phyloP scores from a whole-genome alignment of 2,329 filamentous ascomycete genomes.

The Aspergillus sp. region DNA sequence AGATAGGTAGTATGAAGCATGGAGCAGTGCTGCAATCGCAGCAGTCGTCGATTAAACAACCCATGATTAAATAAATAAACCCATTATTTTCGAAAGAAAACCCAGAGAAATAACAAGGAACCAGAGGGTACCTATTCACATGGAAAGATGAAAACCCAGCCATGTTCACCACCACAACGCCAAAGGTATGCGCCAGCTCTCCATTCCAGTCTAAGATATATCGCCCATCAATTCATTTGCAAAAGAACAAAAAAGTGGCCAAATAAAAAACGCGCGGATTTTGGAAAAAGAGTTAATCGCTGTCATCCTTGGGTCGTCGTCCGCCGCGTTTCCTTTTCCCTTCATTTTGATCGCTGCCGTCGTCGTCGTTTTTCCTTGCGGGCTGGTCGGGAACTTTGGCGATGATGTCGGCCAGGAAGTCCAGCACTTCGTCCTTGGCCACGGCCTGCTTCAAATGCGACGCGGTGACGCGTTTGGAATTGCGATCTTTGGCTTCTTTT shows the following conservation, averaged over 20 bases:
- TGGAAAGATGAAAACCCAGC: slow-evolving; percentile 17
- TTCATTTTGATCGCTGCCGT: slow-evolving; percentile 43
- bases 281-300: slow-evolving; percentile 20
- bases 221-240: slow-evolving; percentile 21
- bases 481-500: slow-evolving; percentile 73
- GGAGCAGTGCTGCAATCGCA: too few species aligned
- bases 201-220: slow-evolving; percentile 20
- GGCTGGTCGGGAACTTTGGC: slow-evolving; percentile 70
- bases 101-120: slow-evolving; percentile 2
- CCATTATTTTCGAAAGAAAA: slow-evolving; percentile 1
- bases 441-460: slow-evolving; percentile 90
- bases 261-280: slow-evolving; percentile 1
- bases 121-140: slow-evolving; percentile 11
- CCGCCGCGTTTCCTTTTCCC: slow-evolving; percentile 43
- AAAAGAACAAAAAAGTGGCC: slow-evolving; percentile 6
- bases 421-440: slow-evolving; percentile 82
- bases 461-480: slow-evolving; percentile 84
- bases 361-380: slow-evolving; percentile 40
- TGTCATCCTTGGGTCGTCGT: slow-evolving; percentile 37
- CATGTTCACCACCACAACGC: slow-evolving; percentile 18
- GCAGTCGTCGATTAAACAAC: too few species aligned
- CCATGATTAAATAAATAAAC: not conserved
- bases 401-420: slow-evolving; percentile 89
- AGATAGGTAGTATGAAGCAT: too few species aligned
- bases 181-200: slow-evolving; percentile 20